Evolutionary conservation across 805 yeast species (phyloP), one percentile per base, ranked within the genome.

Genomic region (Lachancea thermotolerans): DNA sequence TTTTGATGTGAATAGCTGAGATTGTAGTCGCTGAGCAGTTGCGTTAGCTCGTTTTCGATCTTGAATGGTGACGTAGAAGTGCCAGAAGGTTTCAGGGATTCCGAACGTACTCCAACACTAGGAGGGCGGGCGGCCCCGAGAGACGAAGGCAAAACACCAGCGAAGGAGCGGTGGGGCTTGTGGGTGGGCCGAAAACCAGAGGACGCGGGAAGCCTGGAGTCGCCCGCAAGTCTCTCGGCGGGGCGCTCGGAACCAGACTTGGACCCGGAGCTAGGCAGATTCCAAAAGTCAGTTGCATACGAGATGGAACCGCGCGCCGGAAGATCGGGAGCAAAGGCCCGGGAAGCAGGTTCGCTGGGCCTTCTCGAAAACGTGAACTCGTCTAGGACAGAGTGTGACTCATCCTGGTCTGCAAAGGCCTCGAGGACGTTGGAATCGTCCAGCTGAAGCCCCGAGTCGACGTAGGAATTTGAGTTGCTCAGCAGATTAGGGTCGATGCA

Each of bases 231-330:
- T 5, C 14, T 11, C 21, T 34, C 21, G 12, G 18, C 6, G 17
- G 21, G 17, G n/a, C 37, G 15, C 12, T 34, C 37, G 12, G 37
- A 34, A 16, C 21, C 18, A 10, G 37, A 12, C 28, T 10, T 7
- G 25, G 28, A 8, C 1, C 34, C 28, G n/a, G 37, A 32, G 30
- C 35, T 35, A 4, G 57, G 46, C 39, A 57, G 37, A 38, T 56
- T 58, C 65, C 65, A 59, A 35, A 56, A 51, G 45, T 62, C 62
- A 10, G 56, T 44, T 16, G 50, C 44, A 35, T 59, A 56, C 12
- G 66, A 62, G 16, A 62, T 60, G 10, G 65, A 59, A n/a, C 54
- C 54, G 17, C 65, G 48, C 1, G 52, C 41, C 1, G 53, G 39
- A 11, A 47, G 29, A 10, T 29, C 39, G 15, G 41, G 42, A 21